Conservation (phyloP, 2,329 filamentous ascomycete species). For the Dactylellina leptospora region DNA sequence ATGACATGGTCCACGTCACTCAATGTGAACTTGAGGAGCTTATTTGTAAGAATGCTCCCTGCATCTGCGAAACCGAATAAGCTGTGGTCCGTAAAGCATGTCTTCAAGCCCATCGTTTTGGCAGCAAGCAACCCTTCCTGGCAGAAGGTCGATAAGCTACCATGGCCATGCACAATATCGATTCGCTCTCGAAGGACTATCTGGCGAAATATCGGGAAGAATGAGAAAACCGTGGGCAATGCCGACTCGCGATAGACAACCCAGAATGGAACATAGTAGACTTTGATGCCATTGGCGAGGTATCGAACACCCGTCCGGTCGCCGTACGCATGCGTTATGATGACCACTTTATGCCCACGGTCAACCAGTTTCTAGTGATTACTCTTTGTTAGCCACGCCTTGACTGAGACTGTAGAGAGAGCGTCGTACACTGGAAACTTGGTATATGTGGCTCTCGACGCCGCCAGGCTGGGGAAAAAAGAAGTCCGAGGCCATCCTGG, state of each 20-base stretch:
- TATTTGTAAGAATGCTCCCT: slow-evolving; percentile 94
- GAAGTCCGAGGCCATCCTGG: slow-evolving; percentile 95
- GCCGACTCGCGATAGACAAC: slow-evolving; percentile 93
- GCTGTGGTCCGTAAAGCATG: slow-evolving; percentile 97
- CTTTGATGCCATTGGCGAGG: slow-evolving; percentile 95
- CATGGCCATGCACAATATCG: slow-evolving; percentile 98
- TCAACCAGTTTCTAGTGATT: slow-evolving; percentile 87
- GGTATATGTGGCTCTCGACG: slow-evolving; percentile 98
- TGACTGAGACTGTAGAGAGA: neutral
- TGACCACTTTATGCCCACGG: slow-evolving; percentile 95
- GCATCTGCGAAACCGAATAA: slow-evolving; percentile 97
- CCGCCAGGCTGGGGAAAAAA: slow-evolving; percentile 98
- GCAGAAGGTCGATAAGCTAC: slow-evolving; percentile 88
- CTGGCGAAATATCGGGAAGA: slow-evolving; percentile 96
- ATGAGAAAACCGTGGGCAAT: slow-evolving; percentile 97
- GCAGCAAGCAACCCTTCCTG: slow-evolving; percentile 95
- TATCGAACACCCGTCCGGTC: slow-evolving; percentile 92
- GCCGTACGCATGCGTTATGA: slow-evolving; percentile 94
- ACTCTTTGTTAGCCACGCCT: slow-evolving; percentile 11
- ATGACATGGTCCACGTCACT: slow-evolving; percentile 99
- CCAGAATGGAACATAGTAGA: slow-evolving; percentile 96
- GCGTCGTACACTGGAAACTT: slow-evolving; percentile 75
- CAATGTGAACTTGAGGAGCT: slow-evolving; percentile 91
- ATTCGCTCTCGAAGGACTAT: slow-evolving; percentile 94
- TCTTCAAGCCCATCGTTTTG: slow-evolving; percentile 92